Evolutionary conservation across 2,329 filamentous ascomycete species (phyloP).

Genomic region (Arthrobotrys sinensis): DNA sequence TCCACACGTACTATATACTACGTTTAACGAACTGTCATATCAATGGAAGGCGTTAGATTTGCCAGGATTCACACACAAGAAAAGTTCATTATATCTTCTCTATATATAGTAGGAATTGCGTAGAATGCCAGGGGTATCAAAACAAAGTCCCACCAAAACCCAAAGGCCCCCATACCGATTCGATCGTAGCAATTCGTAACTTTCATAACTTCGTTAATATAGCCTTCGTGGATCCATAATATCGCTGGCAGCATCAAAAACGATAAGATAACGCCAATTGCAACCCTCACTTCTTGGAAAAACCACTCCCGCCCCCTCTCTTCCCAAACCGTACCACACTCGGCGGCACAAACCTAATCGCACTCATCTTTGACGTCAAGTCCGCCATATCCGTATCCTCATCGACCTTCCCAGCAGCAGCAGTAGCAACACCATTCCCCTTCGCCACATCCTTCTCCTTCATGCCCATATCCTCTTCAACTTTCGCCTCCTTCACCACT

Average conservation of each 20-base stretch:
- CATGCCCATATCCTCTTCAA: neutral
- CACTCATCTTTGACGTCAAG: slow-evolving; percentile 44
- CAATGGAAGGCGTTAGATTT: slow-evolving; percentile 61
- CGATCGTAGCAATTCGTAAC: neutral
- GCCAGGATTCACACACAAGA: slow-evolving; percentile 43
- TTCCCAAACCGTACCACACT: slow-evolving; percentile 52
- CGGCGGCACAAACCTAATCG: slow-evolving; percentile 48
- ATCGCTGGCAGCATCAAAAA: neutral
- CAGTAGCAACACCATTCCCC: neutral
- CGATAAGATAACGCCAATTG: neutral
- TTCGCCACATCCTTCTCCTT: neutral
- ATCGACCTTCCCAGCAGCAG: neutral
- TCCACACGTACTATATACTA: slow-evolving; percentile 41
- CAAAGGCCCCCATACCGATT: neutral
- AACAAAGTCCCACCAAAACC: neutral
- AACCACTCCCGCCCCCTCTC: slow-evolving; percentile 40
- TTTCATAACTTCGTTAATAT: neutral
- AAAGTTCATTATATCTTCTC: neutral
- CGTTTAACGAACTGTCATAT: slow-evolving; percentile 58
- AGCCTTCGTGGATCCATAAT: neutral
- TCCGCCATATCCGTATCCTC: slow-evolving; percentile 53
- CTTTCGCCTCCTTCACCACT: neutral
- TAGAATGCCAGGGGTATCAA: neutral
- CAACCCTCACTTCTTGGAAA: slow-evolving; percentile 33
- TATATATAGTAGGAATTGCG: neutral